Percentiles rank a stretch among this genome's conserved stretches.
These are phyloP conservation scores for Hirsutella rhossiliensis DNA, from an alignment of 2,329 filamentous ascomycete species.

Conservation along the genomic window DNA sequence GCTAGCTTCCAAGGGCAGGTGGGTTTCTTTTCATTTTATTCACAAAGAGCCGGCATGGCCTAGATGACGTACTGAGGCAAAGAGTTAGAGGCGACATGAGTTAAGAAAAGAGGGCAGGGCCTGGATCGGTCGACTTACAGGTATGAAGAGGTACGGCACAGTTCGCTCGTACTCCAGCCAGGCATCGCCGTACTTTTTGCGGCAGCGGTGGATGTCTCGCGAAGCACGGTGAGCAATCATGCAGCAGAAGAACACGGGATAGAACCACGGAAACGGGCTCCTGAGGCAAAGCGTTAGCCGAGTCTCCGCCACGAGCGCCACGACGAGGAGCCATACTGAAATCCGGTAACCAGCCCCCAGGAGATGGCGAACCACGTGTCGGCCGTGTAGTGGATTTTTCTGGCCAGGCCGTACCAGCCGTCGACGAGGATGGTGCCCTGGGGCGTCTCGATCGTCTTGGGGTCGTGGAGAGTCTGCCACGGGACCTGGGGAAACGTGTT, in stretches of 20 bases:
- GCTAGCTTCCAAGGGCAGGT: background rate
- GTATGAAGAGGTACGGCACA: conserved; percentile 79
- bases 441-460: conserved; percentile 61
- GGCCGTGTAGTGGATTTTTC: conserved; percentile 46
- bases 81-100: too few species aligned
- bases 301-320: background rate
- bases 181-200: conserved; percentile 67
- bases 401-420: conserved; percentile 70
- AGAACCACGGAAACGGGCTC: conserved; percentile 85
- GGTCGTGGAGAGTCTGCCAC: conserved; percentile 74
- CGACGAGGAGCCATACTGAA: conserved; percentile 18
- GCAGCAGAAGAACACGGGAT: conserved; percentile 66
- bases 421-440: conserved; percentile 69
- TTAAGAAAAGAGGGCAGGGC: background rate
- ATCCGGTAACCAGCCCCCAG: conserved; percentile 40
- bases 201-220: conserved; percentile 68
- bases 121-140: conserved; percentile 27
- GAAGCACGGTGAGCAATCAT: conserved; percentile 75
- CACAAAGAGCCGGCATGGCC: conserved; percentile 2
- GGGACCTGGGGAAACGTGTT: conserved; percentile 85
- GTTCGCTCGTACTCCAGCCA: conserved; percentile 70
- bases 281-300: conserved; percentile 9
- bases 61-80: conserved; percentile 28
- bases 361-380: conserved; percentile 36
- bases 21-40: background rate